Conservation (phyloP, 345 rosid genomes). For the Sonneratia alba region DNA sequence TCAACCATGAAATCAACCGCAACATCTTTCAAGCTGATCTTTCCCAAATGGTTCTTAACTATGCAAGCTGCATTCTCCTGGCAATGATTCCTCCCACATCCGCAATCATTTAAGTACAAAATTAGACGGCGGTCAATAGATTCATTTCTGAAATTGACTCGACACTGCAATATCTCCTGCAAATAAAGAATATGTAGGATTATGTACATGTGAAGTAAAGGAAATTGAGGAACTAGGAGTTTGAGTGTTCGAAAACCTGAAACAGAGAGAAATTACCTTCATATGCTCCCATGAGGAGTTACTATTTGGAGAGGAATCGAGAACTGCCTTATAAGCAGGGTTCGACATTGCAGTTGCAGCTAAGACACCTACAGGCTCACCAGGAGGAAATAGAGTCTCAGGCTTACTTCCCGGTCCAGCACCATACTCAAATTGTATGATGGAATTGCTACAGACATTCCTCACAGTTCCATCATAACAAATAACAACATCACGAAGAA, state of each 20-base stretch:
- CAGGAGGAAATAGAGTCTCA: slow-evolving; percentile 56
- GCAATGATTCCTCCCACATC: slow-evolving; percentile 67
- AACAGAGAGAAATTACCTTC: slow-evolving; percentile 50
- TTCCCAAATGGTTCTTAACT: slow-evolving; percentile 70
- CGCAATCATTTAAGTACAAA: slow-evolving; percentile 59
- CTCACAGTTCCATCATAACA: slow-evolving; percentile 93
- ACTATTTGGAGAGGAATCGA: slow-evolving; percentile 85
- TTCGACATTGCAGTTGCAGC: slow-evolving; percentile 98
- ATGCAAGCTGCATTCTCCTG: slow-evolving; percentile 61
- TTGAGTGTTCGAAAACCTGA: neutral
- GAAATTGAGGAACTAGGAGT: slow-evolving; percentile 5
- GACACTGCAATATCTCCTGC: slow-evolving; percentile 87
- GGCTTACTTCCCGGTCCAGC: slow-evolving; percentile 33
- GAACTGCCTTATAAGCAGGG: slow-evolving; percentile 97
- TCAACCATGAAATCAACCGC: slow-evolving; percentile 58
- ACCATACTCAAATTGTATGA: slow-evolving; percentile 78
- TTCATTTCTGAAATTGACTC: slow-evolving; percentile 66
- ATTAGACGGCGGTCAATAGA: slow-evolving; percentile 59
- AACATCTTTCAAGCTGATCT: slow-evolving; percentile 65
- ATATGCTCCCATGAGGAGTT: slow-evolving; percentile 91
- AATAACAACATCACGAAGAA: slow-evolving; percentile 78
- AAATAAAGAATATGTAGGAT: slow-evolving; percentile 6
- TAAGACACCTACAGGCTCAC: slow-evolving; percentile 95
- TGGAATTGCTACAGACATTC: slow-evolving; percentile 70
- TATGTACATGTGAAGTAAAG: neutral